phyloP scores from a whole-genome alignment of 1,284 basidiomycete genomes.

The Ganoderma multipileum region DNA sequence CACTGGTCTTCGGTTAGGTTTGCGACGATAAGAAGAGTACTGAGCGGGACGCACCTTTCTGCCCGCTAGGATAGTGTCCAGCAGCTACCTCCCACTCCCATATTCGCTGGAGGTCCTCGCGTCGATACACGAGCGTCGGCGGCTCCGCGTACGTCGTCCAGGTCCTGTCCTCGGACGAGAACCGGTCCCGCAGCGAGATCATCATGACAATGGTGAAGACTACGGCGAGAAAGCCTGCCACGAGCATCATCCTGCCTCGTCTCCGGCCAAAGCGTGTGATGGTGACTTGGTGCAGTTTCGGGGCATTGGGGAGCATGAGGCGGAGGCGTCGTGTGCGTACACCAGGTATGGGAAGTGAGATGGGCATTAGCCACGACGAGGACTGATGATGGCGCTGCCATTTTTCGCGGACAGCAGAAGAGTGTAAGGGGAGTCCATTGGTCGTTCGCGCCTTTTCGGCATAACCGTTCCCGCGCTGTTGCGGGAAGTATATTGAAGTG shows the following conservation, averaged over 20 bases:
- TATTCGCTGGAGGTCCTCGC: conserved; percentile 84
- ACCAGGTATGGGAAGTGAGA: conserved; percentile 67
- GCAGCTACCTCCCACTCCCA: conserved; percentile 94
- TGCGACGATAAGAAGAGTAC: conserved; percentile 9
- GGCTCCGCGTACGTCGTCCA: conserved; percentile 76
- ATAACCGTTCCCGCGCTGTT: conserved; percentile 51
- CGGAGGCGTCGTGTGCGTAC: conserved; percentile 59
- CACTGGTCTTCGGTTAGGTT: conserved; percentile 52
- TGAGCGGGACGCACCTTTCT: conserved; percentile 61
- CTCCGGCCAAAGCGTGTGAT: conserved; percentile 65
- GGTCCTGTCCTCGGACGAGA: conserved; percentile 63
- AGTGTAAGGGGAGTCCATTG: conserved; percentile 63
- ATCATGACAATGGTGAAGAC: conserved; percentile 50
- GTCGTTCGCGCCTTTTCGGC: conserved; percentile 52
- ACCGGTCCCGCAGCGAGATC: conserved; percentile 66
- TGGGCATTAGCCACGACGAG: conserved; percentile 62
- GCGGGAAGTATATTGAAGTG: conserved; percentile 55
- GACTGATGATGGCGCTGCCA: conserved; percentile 56
- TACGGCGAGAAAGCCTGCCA: conserved; percentile 54
- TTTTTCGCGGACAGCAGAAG: conserved; percentile 74
- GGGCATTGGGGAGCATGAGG: conserved; percentile 45
- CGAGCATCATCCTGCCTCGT: conserved; percentile 57
- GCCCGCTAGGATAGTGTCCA: conserved; percentile 88
- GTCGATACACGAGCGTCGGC: conserved; percentile 79
- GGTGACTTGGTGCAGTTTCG: conserved; percentile 63